Percentiles rank a stretch among this genome's conserved stretches.
These are phyloP conservation scores for Pyrrhoderma lamaoense DNA, from an alignment of 1,284 basidiomycete species.

Conservation along the genomic window DNA sequence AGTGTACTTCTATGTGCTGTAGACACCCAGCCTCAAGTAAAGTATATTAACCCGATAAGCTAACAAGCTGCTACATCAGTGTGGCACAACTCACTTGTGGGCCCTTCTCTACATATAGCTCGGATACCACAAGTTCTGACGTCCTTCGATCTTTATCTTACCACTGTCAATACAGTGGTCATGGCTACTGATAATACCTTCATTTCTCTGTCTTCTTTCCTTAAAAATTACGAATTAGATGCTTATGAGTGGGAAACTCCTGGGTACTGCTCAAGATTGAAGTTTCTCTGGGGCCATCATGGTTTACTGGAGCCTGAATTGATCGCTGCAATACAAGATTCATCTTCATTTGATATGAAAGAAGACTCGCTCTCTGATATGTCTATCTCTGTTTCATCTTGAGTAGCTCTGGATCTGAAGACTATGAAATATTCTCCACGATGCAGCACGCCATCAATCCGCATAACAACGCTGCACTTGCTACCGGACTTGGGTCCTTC, in stretches of 20 bases:
- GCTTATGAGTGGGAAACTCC: slow-evolving; percentile 14
- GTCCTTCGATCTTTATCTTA: too few species aligned
- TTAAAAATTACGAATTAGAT: slow-evolving; percentile 11
- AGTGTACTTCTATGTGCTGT: too few species aligned
- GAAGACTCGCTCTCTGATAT: slow-evolving; percentile 9
- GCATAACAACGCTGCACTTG: too few species aligned
- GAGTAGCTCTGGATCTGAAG: neutral
- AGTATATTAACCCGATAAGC: too few species aligned
- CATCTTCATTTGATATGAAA: neutral
- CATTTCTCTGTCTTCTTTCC: slow-evolving; percentile 4
- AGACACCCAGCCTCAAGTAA: too few species aligned
- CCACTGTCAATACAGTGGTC: too few species aligned
- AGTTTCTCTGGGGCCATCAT: slow-evolving; percentile 8
- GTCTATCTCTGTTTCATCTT: slow-evolving; percentile 13
- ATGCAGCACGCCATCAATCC: neutral
- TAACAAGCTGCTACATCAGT: too few species aligned
- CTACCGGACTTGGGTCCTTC: neutral
- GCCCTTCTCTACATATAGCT: too few species aligned
- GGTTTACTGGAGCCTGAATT: neutral
- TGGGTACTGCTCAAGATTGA: slow-evolving; percentile 1
- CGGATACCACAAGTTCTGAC: too few species aligned
- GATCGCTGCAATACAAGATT: neutral
- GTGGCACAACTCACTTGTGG: too few species aligned
- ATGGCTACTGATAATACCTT: too few species aligned
- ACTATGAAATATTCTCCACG: neutral